Base-by-base conservation (phyloP, 768 basidiomycete genomes). In the Trametopsis cervina region DNA sequence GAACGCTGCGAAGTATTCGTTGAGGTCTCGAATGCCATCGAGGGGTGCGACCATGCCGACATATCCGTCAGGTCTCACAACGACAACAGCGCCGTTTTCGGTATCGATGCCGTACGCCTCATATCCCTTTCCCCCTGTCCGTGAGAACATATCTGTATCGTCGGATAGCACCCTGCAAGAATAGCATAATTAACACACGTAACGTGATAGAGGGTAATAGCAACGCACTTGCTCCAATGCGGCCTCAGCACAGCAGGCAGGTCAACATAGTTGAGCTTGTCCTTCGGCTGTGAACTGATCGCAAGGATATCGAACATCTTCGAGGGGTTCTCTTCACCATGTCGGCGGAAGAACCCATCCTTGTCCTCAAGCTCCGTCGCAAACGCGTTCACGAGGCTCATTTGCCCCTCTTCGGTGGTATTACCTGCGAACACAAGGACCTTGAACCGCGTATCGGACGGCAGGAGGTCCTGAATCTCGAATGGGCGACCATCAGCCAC, bases 11-110 rank as follows among this genome's bases (percentile, higher is more conserved):
- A 85, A 77, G 55, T 83, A 84, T 1, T 21, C 15, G 33, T 69
- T 62, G 37, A 84, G 26, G 2, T 57, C 56, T 7, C 62, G 55
- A 18, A 57, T 48, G 13, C 68, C 52, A 10, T 70, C 67, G 40
- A 84, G 59, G 1, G 83, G 73, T 1, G 69, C 70, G 24, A 85
- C 64, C 54, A 66, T 70, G 3, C 77, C 80, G 22, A 86, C 71
- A 49, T 83, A 85, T 20, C 83, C 84, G 55, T 81, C 81, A 9
- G 81, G 81, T 26, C 81, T 69, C 5, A 83, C 72, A 42, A 80
- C 65, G 7, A 80, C 70, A 2, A 80, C 56, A 4, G 73, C 76
- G 17, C 81, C 80, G 1, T 54, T 50, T 42, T 54, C 52, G 9
- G 63, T 48, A 25, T 66, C 62, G 29, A 81, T 70, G 0, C 82